Evolutionary conservation across 1,284 basidiomycete genomes (phyloP).

Genomic region (Naganishia sp.): DNA sequence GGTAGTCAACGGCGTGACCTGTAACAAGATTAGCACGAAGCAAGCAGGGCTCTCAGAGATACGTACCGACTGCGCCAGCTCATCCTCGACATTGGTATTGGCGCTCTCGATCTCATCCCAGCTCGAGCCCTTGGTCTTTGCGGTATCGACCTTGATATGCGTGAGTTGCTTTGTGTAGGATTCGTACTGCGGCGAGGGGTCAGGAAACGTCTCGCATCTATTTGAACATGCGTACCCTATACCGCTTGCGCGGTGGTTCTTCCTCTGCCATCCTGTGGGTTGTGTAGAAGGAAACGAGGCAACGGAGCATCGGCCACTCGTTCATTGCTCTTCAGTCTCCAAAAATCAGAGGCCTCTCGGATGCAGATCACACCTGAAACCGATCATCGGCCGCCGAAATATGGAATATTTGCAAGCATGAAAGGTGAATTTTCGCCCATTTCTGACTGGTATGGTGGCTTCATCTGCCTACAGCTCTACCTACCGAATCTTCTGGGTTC

Average conservation of each 20-base stretch:
- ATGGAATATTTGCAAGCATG: not conserved
- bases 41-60: not conserved
- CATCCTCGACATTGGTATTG: slow-evolving; percentile 46
- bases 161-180: slow-evolving; percentile 51
- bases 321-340: not conserved
- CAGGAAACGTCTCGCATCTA: not conserved
- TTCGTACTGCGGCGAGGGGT: slow-evolving; percentile 23
- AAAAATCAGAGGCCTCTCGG: not conserved
- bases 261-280: slow-evolving; percentile 22
- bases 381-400: not conserved
- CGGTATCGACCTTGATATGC: slow-evolving; percentile 49
- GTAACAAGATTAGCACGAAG: slow-evolving; percentile 25
- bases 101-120: slow-evolving; percentile 50
- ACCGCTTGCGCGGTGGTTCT: slow-evolving; percentile 30
- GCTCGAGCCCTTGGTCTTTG: slow-evolving; percentile 46
- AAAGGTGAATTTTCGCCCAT: too few relatives aligned
- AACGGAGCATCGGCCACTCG: not conserved
- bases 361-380: not conserved
- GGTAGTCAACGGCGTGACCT: slow-evolving; percentile 50
- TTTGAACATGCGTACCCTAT: slow-evolving; percentile 9
- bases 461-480: too few relatives aligned
- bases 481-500: too few relatives aligned
- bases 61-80: slow-evolving; percentile 47
- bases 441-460: too few relatives aligned
- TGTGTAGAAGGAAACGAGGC: not conserved